Conservation (phyloP, 352 stramenopile species). For the Phytophthora europaea region DNA sequence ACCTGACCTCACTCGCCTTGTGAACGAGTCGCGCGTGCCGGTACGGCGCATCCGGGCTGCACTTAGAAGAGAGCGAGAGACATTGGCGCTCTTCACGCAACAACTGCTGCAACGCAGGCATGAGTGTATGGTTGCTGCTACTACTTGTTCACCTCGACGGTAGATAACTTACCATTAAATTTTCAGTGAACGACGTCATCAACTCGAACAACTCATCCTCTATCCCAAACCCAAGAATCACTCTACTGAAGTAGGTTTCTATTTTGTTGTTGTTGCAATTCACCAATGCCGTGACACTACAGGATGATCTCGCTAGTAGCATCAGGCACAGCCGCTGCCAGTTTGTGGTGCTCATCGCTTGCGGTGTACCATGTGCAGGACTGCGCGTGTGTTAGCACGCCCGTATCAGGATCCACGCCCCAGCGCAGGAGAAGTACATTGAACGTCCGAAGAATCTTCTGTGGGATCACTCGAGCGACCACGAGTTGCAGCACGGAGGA, state of each 20-base stretch:
- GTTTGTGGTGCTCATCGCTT: neutral
- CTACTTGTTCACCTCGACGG: neutral
- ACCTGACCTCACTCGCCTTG: constrained; percentile 20
- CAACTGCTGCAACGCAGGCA: constrained; percentile 58
- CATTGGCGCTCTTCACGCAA: constrained; percentile 57
- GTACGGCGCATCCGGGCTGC: constrained; percentile 48
- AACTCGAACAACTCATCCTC: too few species aligned
- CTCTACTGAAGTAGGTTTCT: too few species aligned
- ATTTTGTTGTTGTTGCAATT: too few species aligned
- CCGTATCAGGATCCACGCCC: neutral
- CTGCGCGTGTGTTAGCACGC: neutral
- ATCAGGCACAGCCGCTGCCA: neutral
- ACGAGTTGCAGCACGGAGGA: neutral
- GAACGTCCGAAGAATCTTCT: constrained; percentile 15
- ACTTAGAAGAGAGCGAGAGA: constrained; percentile 48
- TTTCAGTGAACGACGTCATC: too few species aligned
- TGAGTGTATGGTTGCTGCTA: constrained; percentile 48
- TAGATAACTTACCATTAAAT: neutral
- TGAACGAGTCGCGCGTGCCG: constrained; percentile 46
- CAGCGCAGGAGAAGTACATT: constrained; percentile 30
- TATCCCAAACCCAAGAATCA: too few species aligned
- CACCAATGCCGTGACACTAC: too few species aligned
- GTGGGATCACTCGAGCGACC: constrained; percentile 7
- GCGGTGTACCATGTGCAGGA: constrained; percentile 10
- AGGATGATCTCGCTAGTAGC: too few species aligned